Percentiles rank a stretch among this genome's conserved stretches.
These are phyloP conservation scores for Botrytis cinerea DNA, from an alignment of 2,329 filamentous ascomycete genomes.

Conservation along the genomic window DNA sequence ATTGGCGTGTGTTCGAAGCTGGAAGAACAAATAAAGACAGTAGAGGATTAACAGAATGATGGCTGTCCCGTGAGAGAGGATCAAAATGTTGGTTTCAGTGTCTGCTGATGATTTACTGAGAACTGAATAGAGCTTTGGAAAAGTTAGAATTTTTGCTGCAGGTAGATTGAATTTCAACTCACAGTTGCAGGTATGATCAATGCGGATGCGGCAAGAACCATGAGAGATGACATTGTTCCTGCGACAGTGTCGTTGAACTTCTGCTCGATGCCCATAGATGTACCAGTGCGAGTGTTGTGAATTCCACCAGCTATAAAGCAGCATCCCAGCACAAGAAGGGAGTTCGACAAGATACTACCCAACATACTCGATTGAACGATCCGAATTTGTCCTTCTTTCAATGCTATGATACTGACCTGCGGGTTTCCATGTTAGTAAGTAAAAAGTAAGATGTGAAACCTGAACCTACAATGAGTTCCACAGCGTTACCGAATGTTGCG, in stretches of 20 bases:
- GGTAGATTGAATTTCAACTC: slow-evolving; percentile 26
- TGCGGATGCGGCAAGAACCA: slow-evolving; percentile 74
- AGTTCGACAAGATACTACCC: slow-evolving; percentile 91
- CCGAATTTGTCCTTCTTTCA: slow-evolving; percentile 82
- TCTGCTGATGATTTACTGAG: slow-evolving; percentile 51
- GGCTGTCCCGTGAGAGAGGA: slow-evolving; percentile 73
- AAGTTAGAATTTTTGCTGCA: slow-evolving; percentile 21
- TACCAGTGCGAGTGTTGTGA: slow-evolving; percentile 47
- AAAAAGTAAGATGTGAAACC: background rate
- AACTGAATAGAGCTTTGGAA: slow-evolving; percentile 61
- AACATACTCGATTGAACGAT: slow-evolving; percentile 98
- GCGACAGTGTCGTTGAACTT: slow-evolving; percentile 75
- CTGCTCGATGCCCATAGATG: slow-evolving; percentile 57
- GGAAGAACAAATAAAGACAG: slow-evolving; percentile 75
- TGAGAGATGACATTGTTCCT: slow-evolving; percentile 71
- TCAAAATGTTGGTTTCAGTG: slow-evolving; percentile 59
- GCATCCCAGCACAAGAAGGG: slow-evolving; percentile 82
- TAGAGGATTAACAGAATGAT: slow-evolving; percentile 76
- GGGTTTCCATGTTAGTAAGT: background rate
- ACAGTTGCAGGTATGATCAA: slow-evolving; percentile 76
- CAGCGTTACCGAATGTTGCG: slow-evolving; percentile 52
- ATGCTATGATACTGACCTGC: slow-evolving; percentile 88
- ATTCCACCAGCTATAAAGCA: slow-evolving; percentile 77
- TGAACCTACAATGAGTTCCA: slow-evolving; percentile 53
- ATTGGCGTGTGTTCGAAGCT: slow-evolving; percentile 71